Percentiles rank a stretch among this genome's conserved stretches.
Conservation (phyloP, 1,139 yeast species). For the Yamadazyma atlantica region DNA sequence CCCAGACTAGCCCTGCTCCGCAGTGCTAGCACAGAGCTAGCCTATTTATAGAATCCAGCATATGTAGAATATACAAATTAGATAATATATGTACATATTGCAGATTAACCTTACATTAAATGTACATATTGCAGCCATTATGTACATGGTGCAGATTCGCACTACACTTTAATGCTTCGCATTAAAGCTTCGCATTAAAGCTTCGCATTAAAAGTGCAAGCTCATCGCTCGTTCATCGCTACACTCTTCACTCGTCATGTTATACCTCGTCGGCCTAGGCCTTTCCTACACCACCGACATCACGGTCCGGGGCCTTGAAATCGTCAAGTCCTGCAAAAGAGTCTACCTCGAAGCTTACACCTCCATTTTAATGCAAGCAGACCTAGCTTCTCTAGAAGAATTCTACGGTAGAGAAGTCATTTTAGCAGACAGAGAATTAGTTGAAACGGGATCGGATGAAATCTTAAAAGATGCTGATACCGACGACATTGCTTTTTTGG, state of each 20-base stretch:
- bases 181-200: too few species aligned
- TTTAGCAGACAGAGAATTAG: constrained; percentile 91
- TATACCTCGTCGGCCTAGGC: constrained; percentile 89
- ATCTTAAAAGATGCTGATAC: constrained; percentile 74
- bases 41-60: too few species aligned
- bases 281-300: constrained; percentile 86
- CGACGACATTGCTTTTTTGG: constrained; percentile 88
- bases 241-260: constrained; percentile 44
- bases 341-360: constrained; percentile 96
- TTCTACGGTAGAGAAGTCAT: constrained; percentile 85
- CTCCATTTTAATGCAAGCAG: constrained; percentile 91
- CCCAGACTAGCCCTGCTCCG: too few species aligned
- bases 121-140: too few species aligned
- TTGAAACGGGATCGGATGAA: constrained; percentile 82
- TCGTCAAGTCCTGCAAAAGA: constrained; percentile 77
- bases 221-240: neutral
- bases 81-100: too few species aligned
- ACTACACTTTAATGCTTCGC: too few species aligned
- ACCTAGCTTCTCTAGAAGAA: constrained; percentile 62
- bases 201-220: neutral
- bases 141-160: too few species aligned
- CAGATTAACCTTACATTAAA: too few species aligned
- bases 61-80: too few species aligned
- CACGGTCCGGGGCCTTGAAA: constrained; percentile 90
- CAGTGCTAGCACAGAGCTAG: too few species aligned